Percentiles rank a stretch among this genome's conserved stretches.
phyloP scores from a whole-genome alignment of 2,329 filamentous ascomycete species.

The Arachnomyces sp. region DNA sequence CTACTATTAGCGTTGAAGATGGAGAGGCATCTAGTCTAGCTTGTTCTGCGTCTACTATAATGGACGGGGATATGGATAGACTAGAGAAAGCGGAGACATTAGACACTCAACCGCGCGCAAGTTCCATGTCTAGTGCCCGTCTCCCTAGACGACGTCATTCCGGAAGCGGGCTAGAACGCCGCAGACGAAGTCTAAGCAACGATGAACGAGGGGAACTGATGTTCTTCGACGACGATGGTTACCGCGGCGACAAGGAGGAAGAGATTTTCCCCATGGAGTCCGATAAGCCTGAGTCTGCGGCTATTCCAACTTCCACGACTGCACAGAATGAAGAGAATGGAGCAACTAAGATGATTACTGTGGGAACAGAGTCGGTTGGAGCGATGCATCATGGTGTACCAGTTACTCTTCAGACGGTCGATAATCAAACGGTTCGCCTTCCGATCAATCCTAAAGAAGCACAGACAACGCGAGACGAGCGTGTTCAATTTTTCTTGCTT shows the following conservation, averaged over 20 bases:
- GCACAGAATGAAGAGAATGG: not conserved
- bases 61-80: conserved; percentile 26
- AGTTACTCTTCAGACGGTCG: conserved; percentile 11
- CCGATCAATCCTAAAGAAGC: conserved; percentile 72
- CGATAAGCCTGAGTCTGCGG: conserved; percentile 19
- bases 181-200: conserved; percentile 56
- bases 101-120: conserved; percentile 38
- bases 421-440: conserved; percentile 23
- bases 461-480: conserved; percentile 44
- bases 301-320: conserved; percentile 1
- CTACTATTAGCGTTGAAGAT: conserved; percentile 17
- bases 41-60: conserved; percentile 31
- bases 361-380: conserved; percentile 21
- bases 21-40: conserved; percentile 24
- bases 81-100: conserved; percentile 28
- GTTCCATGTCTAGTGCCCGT: conserved; percentile 24
- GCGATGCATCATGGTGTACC: conserved; percentile 7
- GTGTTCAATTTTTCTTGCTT: conserved; percentile 86
- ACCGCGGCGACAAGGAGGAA: conserved; percentile 68
- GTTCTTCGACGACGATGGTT: conserved; percentile 83
- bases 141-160: conserved; percentile 63
- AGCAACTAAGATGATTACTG: conserved; percentile 8
- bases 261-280: conserved; percentile 62
- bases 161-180: conserved; percentile 71
- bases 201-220: conserved; percentile 69